Percentiles rank a stretch among this genome's conserved stretches.
phyloP scores from a whole-genome alignment of 2,329 filamentous ascomycete species.

The Ascochyta koolunga region DNA sequence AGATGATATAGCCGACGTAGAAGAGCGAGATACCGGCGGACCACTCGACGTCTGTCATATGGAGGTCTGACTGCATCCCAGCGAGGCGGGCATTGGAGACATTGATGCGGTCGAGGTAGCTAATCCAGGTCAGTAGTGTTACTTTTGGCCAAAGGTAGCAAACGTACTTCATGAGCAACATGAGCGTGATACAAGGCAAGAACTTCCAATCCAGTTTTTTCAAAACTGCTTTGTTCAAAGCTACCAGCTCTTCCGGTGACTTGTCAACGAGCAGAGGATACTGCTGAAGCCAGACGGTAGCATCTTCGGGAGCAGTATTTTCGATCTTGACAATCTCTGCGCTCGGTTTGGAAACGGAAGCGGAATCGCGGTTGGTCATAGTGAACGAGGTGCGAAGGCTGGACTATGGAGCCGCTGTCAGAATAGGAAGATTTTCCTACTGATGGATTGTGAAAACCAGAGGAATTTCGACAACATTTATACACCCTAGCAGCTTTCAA shows the following conservation, averaged over 20 bases:
- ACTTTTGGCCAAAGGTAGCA: background rate
- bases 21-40: constrained; percentile 52
- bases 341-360: background rate
- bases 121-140: constrained; percentile 12
- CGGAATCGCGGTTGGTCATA: background rate
- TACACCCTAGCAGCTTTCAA: too few species aligned
- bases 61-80: constrained; percentile 48
- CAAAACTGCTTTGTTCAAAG: constrained; percentile 32
- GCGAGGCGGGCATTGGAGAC: constrained; percentile 50
- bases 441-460: background rate
- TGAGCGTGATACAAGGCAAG: constrained; percentile 39
- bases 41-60: constrained; percentile 43
- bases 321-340: background rate
- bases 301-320: background rate
- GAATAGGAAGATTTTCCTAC: background rate
- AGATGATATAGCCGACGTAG: constrained; percentile 46
- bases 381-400: background rate
- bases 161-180: constrained; percentile 41
- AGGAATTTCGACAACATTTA: background rate
- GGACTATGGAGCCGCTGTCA: too few species aligned
- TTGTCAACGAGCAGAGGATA: constrained; percentile 12
- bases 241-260: constrained; percentile 24
- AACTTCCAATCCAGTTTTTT: constrained; percentile 39
- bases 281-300: constrained; percentile 4
- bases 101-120: constrained; percentile 52